These are phyloP conservation scores for Millerago galiae DNA, from an alignment of 805 yeast species.

Conservation along the genomic window DNA sequence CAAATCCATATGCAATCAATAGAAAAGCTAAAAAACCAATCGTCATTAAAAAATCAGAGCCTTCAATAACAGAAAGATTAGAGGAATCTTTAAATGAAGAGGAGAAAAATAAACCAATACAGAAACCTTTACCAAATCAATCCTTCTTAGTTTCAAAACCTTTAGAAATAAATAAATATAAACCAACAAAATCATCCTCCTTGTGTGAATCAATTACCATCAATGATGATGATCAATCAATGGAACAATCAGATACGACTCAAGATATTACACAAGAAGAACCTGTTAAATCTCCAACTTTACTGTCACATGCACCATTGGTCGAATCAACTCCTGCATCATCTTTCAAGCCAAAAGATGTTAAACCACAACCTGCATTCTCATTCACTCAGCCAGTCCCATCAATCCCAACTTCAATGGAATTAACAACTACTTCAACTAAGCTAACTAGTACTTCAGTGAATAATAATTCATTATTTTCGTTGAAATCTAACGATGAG, in stretches of 20 bases:
- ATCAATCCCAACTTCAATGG: not conserved
- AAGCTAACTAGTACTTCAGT: not conserved
- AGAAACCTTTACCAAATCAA: not conserved
- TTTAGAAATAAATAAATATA: slow-evolving; percentile 1
- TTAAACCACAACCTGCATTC: not conserved
- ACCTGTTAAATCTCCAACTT: not conserved
- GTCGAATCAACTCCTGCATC: slow-evolving; percentile 4
- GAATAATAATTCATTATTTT: not conserved
- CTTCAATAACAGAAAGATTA: slow-evolving; percentile 16
- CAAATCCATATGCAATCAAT: slow-evolving; percentile 37
- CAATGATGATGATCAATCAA: slow-evolving; percentile 11
- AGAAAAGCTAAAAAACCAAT: slow-evolving; percentile 10
- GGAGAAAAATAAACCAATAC: slow-evolving; percentile 1
- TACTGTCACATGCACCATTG: not conserved
- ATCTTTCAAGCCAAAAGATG: not conserved
- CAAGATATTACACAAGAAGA: not conserved
- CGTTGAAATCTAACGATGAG: not conserved
- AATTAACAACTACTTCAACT: not conserved
- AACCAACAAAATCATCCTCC: slow-evolving; percentile 28
- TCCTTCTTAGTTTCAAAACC: not conserved
- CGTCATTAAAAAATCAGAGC: slow-evolving; percentile 5
- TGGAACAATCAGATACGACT: slow-evolving; percentile 4
- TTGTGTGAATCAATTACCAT: slow-evolving; percentile 27
- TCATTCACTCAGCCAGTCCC: not conserved
- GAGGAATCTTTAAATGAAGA: slow-evolving; percentile 16